phyloP scores from a whole-genome alignment of 1,284 basidiomycete species.

The Inonotus hispidus region DNA sequence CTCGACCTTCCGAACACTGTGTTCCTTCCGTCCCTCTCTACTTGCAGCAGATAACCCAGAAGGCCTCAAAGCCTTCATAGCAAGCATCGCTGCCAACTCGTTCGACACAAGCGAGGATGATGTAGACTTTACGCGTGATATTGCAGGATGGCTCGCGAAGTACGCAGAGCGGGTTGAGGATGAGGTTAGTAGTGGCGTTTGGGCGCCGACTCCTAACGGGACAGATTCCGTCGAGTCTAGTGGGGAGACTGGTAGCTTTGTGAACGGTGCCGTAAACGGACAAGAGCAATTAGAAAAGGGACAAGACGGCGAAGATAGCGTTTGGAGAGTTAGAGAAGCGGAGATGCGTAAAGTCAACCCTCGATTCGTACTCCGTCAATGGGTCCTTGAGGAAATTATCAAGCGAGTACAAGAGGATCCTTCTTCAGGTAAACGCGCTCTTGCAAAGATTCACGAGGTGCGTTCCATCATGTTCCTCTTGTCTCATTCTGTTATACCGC shows the following conservation, averaged over 20 bases:
- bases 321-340: slow-evolving; percentile 37
- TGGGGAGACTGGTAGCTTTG: slow-evolving; percentile 13
- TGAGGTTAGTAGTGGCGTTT: slow-evolving; percentile 35
- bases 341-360: slow-evolving; percentile 65
- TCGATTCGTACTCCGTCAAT: slow-evolving; percentile 85
- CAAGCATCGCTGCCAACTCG: slow-evolving; percentile 37
- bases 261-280: slow-evolving; percentile 27
- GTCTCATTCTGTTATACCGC: background rate
- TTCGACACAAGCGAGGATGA: slow-evolving; percentile 41
- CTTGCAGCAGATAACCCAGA: slow-evolving; percentile 26
- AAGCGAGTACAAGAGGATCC: slow-evolving; percentile 59
- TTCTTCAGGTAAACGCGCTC: slow-evolving; percentile 50
- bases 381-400: slow-evolving; percentile 90
- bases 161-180: slow-evolving; percentile 58
- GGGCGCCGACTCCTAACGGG: slow-evolving; percentile 29
- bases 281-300: slow-evolving; percentile 22
- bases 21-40: slow-evolving; percentile 54
- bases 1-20: slow-evolving; percentile 69
- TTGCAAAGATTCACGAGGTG: slow-evolving; percentile 73
- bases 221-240: slow-evolving; percentile 10
- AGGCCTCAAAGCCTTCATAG: slow-evolving; percentile 42
- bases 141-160: slow-evolving; percentile 60
- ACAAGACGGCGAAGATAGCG: slow-evolving; percentile 33
- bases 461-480: slow-evolving; percentile 25
- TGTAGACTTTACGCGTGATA: slow-evolving; percentile 41